Percentiles rank a stretch among this genome's conserved stretches.
These are phyloP conservation scores for Talaromyces nanjingensis DNA, from an alignment of 495 filamentous ascomycete species.

Conservation along the genomic window DNA sequence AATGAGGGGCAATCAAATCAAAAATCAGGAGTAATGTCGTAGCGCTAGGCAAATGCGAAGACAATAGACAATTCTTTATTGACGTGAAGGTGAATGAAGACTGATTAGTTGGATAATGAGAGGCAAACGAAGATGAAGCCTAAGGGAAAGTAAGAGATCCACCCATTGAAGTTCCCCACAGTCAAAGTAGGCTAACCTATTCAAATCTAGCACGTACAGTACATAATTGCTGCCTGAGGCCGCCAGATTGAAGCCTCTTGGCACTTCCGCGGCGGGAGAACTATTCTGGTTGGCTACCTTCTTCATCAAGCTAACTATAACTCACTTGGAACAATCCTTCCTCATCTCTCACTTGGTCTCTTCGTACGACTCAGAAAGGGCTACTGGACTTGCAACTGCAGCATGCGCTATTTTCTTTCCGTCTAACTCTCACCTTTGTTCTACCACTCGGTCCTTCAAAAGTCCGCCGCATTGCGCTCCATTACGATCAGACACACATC, in stretches of 20 bases:
- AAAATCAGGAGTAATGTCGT: too few species aligned
- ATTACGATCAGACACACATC: not conserved
- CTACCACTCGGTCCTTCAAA: not conserved
- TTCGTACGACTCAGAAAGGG: not conserved
- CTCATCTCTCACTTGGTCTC: not conserved
- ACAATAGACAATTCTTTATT: not conserved
- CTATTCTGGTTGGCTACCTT: not conserved
- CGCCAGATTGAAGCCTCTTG: not conserved
- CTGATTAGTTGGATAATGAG: not conserved
- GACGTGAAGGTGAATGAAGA: not conserved
- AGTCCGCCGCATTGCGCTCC: not conserved
- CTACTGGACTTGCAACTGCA: not conserved
- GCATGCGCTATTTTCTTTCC: not conserved
- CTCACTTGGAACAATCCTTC: not conserved
- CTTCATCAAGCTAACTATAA: not conserved
- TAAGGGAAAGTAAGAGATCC: not conserved
- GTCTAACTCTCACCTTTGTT: not conserved
- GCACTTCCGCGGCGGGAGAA: not conserved
- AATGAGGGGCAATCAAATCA: too few species aligned
- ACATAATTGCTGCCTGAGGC: constrained; percentile 1
- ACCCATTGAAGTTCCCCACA: not conserved
- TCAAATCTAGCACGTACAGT: not conserved
- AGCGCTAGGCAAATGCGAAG: not conserved
- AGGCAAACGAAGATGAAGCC: not conserved
- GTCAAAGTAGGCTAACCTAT: not conserved